A percentile compares a stretch with the other conserved stretches of the same genome.
Conservation (phyloP, 805 yeast genomes). For the Saturnispora zaruensis region DNA sequence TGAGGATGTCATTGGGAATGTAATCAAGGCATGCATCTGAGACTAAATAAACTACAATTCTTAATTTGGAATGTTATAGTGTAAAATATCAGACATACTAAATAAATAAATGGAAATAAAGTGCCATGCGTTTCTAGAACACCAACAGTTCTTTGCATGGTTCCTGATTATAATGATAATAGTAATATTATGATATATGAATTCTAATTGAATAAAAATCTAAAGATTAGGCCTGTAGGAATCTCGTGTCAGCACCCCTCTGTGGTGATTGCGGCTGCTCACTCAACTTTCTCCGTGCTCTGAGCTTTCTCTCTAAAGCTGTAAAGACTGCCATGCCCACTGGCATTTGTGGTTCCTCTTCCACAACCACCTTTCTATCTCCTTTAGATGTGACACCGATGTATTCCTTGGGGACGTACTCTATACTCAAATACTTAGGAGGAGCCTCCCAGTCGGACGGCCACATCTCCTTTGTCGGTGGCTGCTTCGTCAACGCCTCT, state of each 20-base stretch:
- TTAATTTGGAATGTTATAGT: background rate
- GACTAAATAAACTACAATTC: background rate
- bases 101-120: no score
- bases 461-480: slow-evolving; percentile 39
- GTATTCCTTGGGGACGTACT: slow-evolving; percentile 37
- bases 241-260: background rate
- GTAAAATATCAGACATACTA: background rate
- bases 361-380: slow-evolving; percentile 13
- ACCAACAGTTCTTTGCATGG: background rate
- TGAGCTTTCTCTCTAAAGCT: slow-evolving; percentile 63
- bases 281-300: slow-evolving; percentile 17
- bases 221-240: background rate
- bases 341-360: slow-evolving; percentile 51
- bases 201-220: background rate
- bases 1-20: background rate
- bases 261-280: background rate
- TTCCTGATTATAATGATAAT: background rate
- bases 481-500: slow-evolving; percentile 24
- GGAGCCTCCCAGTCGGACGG: slow-evolving; percentile 59
- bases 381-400: slow-evolving; percentile 8
- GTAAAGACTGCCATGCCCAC: slow-evolving; percentile 74
- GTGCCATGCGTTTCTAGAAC: background rate
- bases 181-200: background rate
- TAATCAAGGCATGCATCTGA: background rate
- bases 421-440: slow-evolving; percentile 30